Percentiles rank a stretch among this genome's conserved stretches.
phyloP scores from a whole-genome alignment of 768 basidiomycete species.

The Lactarius hengduanensis region DNA sequence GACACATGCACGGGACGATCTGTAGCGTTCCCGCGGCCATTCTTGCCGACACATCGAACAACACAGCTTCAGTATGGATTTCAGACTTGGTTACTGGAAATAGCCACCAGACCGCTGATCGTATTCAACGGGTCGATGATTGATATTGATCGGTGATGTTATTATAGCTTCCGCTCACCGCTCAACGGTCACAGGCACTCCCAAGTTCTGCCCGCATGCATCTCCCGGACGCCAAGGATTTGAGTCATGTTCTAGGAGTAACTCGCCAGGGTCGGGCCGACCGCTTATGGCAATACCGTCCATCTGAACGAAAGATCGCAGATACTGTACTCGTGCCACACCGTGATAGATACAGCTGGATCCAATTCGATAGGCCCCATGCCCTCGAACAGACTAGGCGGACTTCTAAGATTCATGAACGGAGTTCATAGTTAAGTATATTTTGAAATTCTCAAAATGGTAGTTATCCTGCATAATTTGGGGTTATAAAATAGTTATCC shows the following conservation, averaged over 20 bases:
- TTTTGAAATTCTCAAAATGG: too few species aligned
- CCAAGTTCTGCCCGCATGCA: not conserved
- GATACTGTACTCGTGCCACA: not conserved
- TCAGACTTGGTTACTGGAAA: not conserved
- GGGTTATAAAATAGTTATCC: too few species aligned
- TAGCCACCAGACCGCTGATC: not conserved
- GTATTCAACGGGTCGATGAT: not conserved
- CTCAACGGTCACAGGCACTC: not conserved
- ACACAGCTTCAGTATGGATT: not conserved
- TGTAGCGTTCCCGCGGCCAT: not conserved
- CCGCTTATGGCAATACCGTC: not conserved
- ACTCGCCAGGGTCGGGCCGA: not conserved
- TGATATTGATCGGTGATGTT: not conserved
- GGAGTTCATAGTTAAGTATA: too few species aligned
- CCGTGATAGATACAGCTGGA: not conserved
- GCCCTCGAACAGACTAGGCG: too few species aligned
- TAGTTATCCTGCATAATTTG: too few species aligned
- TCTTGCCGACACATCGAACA: not conserved
- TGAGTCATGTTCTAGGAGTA: not conserved
- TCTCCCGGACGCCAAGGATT: not conserved
- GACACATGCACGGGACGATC: not conserved
- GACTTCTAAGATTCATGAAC: too few species aligned
- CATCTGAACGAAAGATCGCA: not conserved
- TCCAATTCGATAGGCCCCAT: too few species aligned
- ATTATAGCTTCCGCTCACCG: slow-evolving; percentile 4